Base-by-base conservation (phyloP, 495 filamentous ascomycete genomes). In the Aspergillus sclerotiicarbonarius region DNA sequence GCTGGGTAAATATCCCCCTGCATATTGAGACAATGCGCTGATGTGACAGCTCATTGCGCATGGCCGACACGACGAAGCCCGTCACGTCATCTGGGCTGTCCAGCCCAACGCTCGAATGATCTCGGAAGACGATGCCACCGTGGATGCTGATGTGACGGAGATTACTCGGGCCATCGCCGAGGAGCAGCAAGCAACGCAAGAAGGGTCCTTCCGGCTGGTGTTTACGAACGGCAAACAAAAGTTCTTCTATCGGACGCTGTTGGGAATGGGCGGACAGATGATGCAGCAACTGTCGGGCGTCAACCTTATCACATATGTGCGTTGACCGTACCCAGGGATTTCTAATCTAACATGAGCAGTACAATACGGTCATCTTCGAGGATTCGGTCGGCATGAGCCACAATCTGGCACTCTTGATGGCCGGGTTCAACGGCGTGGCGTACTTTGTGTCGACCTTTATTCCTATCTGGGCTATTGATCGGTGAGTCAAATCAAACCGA, bases 391-490 rank as follows among this genome's bases (percentile, higher is more conserved):
- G 71, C 39, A 71, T 74, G 67, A 58, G 53, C 39, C 75, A 79
- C 53, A 74, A 69, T 45, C 66, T 71, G 16, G 74, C 77, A 1
- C 64, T 78, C 16, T 60, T 81, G 31, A 39, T 81, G 51, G 76
- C 76, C 6, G 77, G 74, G 6, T 76, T 76, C 60, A 81, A 80
- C 58, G 75, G 73, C 3, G 67, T 80, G 12, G 70, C 69, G 5
- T 80, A 80, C 57, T 76, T 80, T 39, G 54, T 82, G 21, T 76
- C 80, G 37, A 72, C 76, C 0, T 56, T 78, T 21, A 67, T 82
- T 16, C 81, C 77, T 10, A 78, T 83, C 19, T 79, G 77, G 48
- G 73, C 78, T 25, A 80, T 85, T 54, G 78, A 81, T 58, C 63
- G 69, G 67, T 72, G 65, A 39, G 57, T 31, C 13, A 0, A 0